phyloP scores from a whole-genome alignment of 805 yeast species.

The Metschnikowia henanensis region DNA sequence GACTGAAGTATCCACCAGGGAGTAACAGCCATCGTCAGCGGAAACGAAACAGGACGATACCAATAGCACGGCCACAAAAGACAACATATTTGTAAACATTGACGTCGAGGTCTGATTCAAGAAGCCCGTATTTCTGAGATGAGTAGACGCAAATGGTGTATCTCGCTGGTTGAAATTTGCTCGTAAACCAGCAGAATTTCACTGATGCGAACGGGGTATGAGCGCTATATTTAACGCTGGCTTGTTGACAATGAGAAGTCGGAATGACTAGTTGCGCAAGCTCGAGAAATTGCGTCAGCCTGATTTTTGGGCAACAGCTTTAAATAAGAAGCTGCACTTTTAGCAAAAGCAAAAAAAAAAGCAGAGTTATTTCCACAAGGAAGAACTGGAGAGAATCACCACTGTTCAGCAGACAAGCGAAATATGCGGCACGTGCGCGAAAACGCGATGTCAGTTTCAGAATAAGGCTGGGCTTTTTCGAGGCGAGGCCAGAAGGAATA shows the following conservation, averaged over 20 bases:
- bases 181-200: neutral
- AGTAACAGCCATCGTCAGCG: slow-evolving; percentile 29
- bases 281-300: too few relatives aligned
- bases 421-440: slow-evolving; percentile 4
- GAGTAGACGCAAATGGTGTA: too few relatives aligned
- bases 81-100: neutral
- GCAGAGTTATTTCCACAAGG: neutral
- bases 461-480: neutral
- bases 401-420: neutral
- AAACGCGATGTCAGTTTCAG: slow-evolving; percentile 9
- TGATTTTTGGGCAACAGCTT: too few relatives aligned
- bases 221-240: slow-evolving; percentile 1
- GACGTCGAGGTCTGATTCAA: too few relatives aligned
- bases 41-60: slow-evolving; percentile 3
- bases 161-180: too few relatives aligned
- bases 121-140: too few relatives aligned
- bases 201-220: neutral
- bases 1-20: slow-evolving; percentile 27
- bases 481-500: neutral
- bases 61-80: slow-evolving; percentile 1
- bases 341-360: neutral
- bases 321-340: too few relatives aligned
- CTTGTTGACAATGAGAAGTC: neutral
- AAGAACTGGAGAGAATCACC: neutral
- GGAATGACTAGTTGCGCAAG: neutral